A percentile compares a stretch with the other conserved stretches of the same genome.
These are phyloP conservation scores for Fragosphaeria purpurea DNA, from an alignment of 2,329 filamentous ascomycete genomes.

Conservation along the genomic window DNA sequence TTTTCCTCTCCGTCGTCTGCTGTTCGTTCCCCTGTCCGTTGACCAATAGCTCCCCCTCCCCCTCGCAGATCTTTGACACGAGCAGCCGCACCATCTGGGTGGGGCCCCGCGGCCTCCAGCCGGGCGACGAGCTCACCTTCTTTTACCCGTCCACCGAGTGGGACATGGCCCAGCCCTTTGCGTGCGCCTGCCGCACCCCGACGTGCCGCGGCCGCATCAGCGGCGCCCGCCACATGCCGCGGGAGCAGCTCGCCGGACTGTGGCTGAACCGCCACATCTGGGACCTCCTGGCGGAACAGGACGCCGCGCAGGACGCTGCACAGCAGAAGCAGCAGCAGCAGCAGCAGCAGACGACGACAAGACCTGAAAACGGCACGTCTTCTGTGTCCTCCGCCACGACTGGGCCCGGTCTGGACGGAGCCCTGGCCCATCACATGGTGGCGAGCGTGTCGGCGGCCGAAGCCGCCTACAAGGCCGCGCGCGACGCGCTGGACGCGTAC, in stretches of 20 bases:
- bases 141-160: slow-evolving; percentile 71
- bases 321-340: slow-evolving; percentile 6
- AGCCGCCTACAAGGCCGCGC: slow-evolving; percentile 32
- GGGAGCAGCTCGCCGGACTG: slow-evolving; percentile 42
- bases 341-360: slow-evolving; percentile 4
- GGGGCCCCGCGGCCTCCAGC: slow-evolving; percentile 42
- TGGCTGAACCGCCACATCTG: slow-evolving; percentile 55
- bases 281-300: slow-evolving; percentile 36
- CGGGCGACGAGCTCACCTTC: slow-evolving; percentile 54
- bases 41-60: no score
- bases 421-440: slow-evolving; percentile 35
- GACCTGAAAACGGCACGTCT: slow-evolving; percentile 3
- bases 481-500: slow-evolving; percentile 27
- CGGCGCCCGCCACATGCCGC: slow-evolving; percentile 52
- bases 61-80: slow-evolving; percentile 48
- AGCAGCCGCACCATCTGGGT: slow-evolving; percentile 46
- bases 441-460: slow-evolving; percentile 36
- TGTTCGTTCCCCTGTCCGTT: no score
- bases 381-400: slow-evolving; percentile 25
- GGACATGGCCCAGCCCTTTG: slow-evolving; percentile 62
- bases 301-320: slow-evolving; percentile 12
- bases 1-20: background rate
- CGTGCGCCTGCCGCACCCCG: slow-evolving; percentile 49
- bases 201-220: slow-evolving; percentile 52
- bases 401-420: slow-evolving; percentile 30